These are phyloP conservation scores for Epichloe sylvatica DNA, from an alignment of 2,329 filamentous ascomycete genomes.

Conservation along the genomic window DNA sequence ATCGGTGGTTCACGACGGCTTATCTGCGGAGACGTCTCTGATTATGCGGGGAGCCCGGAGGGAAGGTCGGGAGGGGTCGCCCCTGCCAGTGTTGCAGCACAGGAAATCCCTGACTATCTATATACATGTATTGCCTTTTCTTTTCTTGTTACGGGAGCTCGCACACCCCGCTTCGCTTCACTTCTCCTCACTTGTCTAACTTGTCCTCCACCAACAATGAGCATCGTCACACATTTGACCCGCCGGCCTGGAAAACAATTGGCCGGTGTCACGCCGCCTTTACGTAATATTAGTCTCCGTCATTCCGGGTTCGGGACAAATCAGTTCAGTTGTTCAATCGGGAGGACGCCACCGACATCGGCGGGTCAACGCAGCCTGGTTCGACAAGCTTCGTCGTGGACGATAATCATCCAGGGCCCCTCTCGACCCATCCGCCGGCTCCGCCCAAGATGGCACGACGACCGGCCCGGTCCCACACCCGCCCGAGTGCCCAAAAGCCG, in stretches of 20 bases:
- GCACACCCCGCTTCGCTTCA: too few species aligned
- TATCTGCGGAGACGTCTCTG: constrained; percentile 1
- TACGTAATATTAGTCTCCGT: too few species aligned
- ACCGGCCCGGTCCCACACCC: neutral
- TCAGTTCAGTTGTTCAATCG: neutral
- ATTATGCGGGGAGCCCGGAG: neutral
- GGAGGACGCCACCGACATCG: neutral
- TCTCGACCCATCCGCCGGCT: neutral
- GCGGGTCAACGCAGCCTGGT: neutral
- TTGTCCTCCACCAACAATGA: too few species aligned
- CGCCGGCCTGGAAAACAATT: too few species aligned
- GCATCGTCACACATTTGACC: too few species aligned
- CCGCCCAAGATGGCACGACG: neutral
- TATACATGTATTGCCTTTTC: too few species aligned
- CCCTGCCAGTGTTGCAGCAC: neutral
- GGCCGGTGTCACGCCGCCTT: too few species aligned
- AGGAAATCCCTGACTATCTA: too few species aligned
- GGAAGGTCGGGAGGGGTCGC: neutral
- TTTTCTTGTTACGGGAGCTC: too few species aligned
- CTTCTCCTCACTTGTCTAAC: too few species aligned
- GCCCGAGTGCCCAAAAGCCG: neutral
- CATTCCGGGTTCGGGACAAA: too few species aligned
- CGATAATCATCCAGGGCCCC: neutral
- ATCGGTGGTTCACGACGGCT: constrained; percentile 2
- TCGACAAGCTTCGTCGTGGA: neutral